These are phyloP conservation scores for Thielaviopsis cerberus DNA, from an alignment of 2,329 filamentous ascomycete species.

Conservation along the genomic window DNA sequence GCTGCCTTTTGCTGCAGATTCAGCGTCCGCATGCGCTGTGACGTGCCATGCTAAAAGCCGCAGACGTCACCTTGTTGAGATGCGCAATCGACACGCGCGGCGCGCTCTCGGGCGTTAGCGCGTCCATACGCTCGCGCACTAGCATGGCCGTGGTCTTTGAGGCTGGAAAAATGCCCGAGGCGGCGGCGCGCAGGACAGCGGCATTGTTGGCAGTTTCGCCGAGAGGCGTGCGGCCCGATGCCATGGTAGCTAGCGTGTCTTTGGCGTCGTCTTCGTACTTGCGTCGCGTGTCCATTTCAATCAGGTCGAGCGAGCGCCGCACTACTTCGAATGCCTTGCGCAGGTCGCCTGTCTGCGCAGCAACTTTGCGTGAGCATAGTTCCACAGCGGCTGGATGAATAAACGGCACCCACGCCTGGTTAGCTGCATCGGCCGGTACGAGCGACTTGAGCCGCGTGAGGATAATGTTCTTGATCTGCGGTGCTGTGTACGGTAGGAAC, in stretches of 20 bases:
- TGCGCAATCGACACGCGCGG: conserved; percentile 80
- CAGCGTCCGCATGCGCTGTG: conserved; percentile 64
- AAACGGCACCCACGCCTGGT: conserved; percentile 54
- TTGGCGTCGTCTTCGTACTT: conserved; percentile 47
- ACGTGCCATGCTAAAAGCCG: conserved; percentile 75
- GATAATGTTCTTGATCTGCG: conserved; percentile 76
- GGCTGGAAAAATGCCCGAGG: conserved; percentile 18
- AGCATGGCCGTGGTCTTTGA: conserved; percentile 28
- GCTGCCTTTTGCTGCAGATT: conserved; percentile 96
- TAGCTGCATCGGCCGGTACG: conserved; percentile 35
- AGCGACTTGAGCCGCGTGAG: conserved; percentile 64
- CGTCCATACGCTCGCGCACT: conserved; percentile 35
- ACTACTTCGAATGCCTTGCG: conserved; percentile 93
- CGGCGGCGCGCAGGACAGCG: conserved; percentile 18
- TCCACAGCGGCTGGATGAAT: conserved; percentile 87
- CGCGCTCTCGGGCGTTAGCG: conserved; percentile 57
- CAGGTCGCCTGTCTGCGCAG: conserved; percentile 81
- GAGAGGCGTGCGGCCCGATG: conserved; percentile 57
- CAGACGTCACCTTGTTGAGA: conserved; percentile 75
- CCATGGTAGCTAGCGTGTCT: conserved; percentile 38
- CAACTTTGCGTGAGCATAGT: conserved; percentile 84
- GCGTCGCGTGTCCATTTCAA: conserved; percentile 65
- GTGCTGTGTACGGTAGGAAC: conserved; percentile 78
- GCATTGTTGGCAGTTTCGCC: conserved; percentile 55
- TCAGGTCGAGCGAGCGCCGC: conserved; percentile 68